Evolutionary conservation across 169 alveolate species (phyloP).

Genomic region (Perkinsus olseni): DNA sequence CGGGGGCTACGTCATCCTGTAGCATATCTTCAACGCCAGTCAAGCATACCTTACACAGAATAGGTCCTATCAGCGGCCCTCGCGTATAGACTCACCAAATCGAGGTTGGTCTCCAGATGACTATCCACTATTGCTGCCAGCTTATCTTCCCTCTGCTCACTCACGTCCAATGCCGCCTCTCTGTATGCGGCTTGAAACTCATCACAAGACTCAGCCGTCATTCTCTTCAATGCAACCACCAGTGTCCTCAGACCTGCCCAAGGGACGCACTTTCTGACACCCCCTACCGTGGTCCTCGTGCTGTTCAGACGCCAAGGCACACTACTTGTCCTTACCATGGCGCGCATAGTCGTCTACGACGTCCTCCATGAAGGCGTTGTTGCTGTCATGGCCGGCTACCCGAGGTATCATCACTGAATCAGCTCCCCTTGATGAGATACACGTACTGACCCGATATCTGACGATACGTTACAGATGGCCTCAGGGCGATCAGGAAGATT

Average conservation of each 20-base stretch:
- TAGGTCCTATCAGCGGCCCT: not conserved
- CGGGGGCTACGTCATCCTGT: constrained; percentile 79
- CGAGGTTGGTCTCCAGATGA: constrained; percentile 65
- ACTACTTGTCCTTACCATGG: not conserved
- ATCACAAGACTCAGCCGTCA: constrained; percentile 26
- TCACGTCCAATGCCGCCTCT: constrained; percentile 40
- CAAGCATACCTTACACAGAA: constrained; percentile 19
- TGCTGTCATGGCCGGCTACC: not conserved
- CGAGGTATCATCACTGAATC: constrained; percentile 33
- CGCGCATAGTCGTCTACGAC: not conserved
- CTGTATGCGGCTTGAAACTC: constrained; percentile 25
- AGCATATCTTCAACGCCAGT: constrained; percentile 96
- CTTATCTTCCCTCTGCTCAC: constrained; percentile 40
- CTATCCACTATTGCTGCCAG: constrained; percentile 22
- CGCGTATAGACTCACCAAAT: constrained; percentile 55
- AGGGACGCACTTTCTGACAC: constrained; percentile 25
- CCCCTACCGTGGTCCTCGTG: not conserved
- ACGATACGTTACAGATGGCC: not conserved
- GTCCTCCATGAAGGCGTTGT: not conserved
- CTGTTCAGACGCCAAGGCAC: too few relatives aligned
- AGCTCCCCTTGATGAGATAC: constrained; percentile 43
- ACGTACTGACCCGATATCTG: not conserved
- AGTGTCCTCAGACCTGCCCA: constrained; percentile 66
- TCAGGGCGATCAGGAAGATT: too few relatives aligned
- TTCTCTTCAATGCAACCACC: constrained; percentile 42